Percentiles rank a stretch among this genome's conserved stretches.
Conservation (phyloP, 2,329 filamentous ascomycete species). For the Metarhizium album region DNA sequence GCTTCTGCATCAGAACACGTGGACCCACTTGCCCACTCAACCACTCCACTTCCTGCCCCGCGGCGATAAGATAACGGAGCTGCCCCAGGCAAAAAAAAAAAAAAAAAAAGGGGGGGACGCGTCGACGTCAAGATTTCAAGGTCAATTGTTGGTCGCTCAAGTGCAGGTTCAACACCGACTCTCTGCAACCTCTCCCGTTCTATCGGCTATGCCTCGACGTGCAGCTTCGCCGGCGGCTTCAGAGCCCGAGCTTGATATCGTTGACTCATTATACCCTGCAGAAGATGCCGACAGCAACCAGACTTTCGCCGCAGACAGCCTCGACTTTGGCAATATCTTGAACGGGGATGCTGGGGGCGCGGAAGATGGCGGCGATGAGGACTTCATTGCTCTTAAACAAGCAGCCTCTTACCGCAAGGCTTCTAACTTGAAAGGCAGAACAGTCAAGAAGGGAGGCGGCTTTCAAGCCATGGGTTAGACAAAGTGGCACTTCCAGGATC, state of each 20-base stretch:
- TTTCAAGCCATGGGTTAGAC: conserved; percentile 82
- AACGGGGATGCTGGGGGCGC: conserved; percentile 32
- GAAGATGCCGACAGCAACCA: conserved; percentile 38
- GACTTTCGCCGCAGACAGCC: conserved; percentile 25
- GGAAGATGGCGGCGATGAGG: conserved; percentile 63
- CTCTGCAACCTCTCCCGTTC: not conserved
- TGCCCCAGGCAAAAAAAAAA: conserved; percentile 24
- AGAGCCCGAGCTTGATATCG: conserved; percentile 87
- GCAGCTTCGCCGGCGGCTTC: conserved; percentile 72
- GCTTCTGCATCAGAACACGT: conserved; percentile 6
- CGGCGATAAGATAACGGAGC: conserved; percentile 28
- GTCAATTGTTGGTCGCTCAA: not conserved
- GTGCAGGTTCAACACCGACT: not conserved
- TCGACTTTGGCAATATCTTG: conserved; percentile 52
- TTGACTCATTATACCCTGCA: conserved; percentile 61
- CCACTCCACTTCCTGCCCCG: conserved; percentile 20
- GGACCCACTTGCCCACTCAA: not conserved
- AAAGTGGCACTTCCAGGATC: not conserved
- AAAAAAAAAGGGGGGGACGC: conserved; percentile 14
- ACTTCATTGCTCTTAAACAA: conserved; percentile 83
- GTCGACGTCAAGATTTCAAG: not conserved
- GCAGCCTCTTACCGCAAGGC: conserved; percentile 80
- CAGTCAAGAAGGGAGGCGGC: conserved; percentile 88
- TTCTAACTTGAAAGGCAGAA: conserved; percentile 70
- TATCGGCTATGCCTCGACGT: conserved; percentile 53